Conservation (phyloP, 345 rosid genomes). For the Pseudoturritis turrita region DNA sequence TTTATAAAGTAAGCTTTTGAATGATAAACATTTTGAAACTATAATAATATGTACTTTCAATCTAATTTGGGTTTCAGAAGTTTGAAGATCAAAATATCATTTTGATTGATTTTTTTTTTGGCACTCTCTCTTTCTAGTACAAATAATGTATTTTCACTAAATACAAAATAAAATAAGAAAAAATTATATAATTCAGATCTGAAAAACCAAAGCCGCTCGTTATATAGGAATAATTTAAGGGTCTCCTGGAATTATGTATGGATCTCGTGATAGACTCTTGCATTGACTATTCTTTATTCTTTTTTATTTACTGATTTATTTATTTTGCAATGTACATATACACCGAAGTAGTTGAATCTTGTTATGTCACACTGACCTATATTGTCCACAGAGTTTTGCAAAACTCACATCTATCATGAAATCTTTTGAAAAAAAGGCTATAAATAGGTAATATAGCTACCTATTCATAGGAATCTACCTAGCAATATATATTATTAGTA, state of each 20-base stretch:
- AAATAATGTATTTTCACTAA: not conserved
- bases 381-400: not conserved
- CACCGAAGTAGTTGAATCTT: not conserved
- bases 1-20: not conserved
- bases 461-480: slow-evolving; percentile 2
- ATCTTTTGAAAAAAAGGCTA: not conserved
- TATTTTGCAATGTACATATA: not conserved
- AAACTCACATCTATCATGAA: slow-evolving; percentile 2
- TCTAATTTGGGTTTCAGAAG: not conserved
- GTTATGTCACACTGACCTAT: slow-evolving; percentile 10
- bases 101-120: not conserved
- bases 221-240: not conserved
- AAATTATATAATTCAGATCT: not conserved
- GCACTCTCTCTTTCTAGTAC: not conserved
- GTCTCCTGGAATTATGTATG: not conserved
- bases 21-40: not conserved
- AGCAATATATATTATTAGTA: slow-evolving; percentile 2
- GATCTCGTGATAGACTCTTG: slow-evolving; percentile 24
- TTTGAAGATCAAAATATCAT: not conserved
- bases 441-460: not conserved
- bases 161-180: not conserved
- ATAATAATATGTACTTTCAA: not conserved
- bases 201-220: not conserved
- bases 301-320: not conserved
- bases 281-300: slow-evolving; percentile 1